Conservation (phyloP, 352 stramenopile genomes). For the Blastocystis sp. region DNA sequence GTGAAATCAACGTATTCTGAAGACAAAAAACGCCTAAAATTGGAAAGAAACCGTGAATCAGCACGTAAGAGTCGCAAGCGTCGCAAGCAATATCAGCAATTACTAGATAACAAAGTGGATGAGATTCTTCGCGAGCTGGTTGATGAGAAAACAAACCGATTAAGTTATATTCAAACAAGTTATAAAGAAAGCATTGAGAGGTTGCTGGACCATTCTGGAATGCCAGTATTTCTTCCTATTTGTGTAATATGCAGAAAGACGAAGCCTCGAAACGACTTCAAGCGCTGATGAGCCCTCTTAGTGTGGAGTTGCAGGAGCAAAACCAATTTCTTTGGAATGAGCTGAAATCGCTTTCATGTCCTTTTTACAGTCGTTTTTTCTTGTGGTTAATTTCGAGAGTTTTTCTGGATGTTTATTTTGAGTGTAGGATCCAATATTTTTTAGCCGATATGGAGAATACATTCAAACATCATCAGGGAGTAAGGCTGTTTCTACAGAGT, state of each 20-base stretch:
- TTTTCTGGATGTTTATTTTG: not conserved
- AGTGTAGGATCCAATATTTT: not conserved
- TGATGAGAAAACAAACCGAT: not conserved
- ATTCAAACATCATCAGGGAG: not conserved
- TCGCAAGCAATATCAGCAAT: constrained; percentile 22
- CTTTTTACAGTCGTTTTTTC: constrained; percentile 13
- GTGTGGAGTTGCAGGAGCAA: not conserved
- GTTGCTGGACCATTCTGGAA: not conserved
- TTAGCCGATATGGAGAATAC: constrained; percentile 1
- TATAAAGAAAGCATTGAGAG: not conserved
- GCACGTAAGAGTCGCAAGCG: constrained; percentile 42
- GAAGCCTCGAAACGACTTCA: not conserved
- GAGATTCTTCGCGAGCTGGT: not conserved
- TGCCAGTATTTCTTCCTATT: not conserved
- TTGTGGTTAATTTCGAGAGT: constrained; percentile 23
- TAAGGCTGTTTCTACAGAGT: not conserved
- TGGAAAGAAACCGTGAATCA: constrained; percentile 40
- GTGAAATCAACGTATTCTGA: not conserved
- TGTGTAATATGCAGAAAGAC: not conserved
- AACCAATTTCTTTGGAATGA: not conserved
- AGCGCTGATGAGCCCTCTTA: not conserved
- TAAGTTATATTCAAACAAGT: not conserved
- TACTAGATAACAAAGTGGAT: constrained; percentile 20
- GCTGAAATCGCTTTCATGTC: not conserved
- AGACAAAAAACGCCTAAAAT: not conserved